Evolutionary conservation across 73 alveolate species (phyloP).

Genomic region (Paramecium sonneborni): DNA sequence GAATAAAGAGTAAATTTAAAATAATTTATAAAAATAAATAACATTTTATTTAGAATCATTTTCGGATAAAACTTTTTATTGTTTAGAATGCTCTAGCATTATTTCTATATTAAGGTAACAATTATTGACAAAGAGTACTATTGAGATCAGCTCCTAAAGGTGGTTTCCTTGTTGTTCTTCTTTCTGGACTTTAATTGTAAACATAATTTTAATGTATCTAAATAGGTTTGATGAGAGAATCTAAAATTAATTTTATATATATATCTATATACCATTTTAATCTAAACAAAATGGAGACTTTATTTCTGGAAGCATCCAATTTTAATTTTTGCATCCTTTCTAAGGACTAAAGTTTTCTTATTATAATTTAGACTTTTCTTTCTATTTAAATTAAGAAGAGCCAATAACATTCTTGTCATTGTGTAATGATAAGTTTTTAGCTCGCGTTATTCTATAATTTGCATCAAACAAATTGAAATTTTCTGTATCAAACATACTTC

Average conservation of each 20-base stretch:
- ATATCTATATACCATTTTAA: neutral
- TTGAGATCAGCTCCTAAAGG: neutral
- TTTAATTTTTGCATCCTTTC: neutral
- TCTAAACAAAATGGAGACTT: neutral
- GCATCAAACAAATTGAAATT: neutral
- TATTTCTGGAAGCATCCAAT: constrained; percentile 44
- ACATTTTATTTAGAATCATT: neutral
- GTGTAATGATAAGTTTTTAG: neutral
- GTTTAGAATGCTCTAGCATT: constrained; percentile 23
- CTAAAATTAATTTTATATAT: neutral
- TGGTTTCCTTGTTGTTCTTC: neutral
- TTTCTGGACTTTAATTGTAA: neutral
- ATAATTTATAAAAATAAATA: neutral
- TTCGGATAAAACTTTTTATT: constrained; percentile 4
- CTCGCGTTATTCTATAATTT: neutral
- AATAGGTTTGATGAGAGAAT: constrained; percentile 17
- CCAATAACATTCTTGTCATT: neutral
- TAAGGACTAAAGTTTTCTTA: constrained; percentile 28
- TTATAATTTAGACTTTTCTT: neutral
- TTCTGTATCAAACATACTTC: constrained; percentile 3
- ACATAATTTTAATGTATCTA: neutral
- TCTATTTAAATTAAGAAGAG: neutral
- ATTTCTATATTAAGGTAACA: constrained; percentile 16
- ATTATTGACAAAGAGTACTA: constrained; percentile 22
- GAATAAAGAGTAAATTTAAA: neutral